Base-by-base conservation (phyloP, 352 stramenopile genomes). In the Pythium rishiriense region DNA sequence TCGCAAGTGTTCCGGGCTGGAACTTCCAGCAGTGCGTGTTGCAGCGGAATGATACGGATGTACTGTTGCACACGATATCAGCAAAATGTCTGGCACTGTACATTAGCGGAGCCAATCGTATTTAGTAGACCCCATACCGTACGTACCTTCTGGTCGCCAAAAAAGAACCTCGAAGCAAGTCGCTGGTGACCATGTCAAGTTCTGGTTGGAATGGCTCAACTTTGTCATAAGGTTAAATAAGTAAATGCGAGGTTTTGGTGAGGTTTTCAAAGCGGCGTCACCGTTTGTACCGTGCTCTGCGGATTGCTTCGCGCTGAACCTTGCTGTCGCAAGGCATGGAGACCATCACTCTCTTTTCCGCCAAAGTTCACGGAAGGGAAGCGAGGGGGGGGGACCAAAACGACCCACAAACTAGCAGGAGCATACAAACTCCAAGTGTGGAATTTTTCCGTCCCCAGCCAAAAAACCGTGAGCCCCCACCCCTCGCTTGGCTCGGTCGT, bases 261-360 rank as follows among this genome's bases (percentile, higher is more conserved):
- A 48, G 19, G 21, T 48, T 48, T 21, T 26, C 25, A 29, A 41
- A 24, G 14, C 41, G 46, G 24, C 47, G 43, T 54, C 47, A 54
- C 47, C 26, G 25, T 54, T 50, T 29, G 47, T 41, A 15, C 22
- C 19, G 26, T 11, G 8, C 14, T 54, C 12, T 11, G 5, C 6
- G 49, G 29, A 45, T 49, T 60, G 39, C 47, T 50, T 11, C 43
- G 58, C 26, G 45, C 58, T 65, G 59, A 60, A 66, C 37, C 41
- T 57, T 46, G 42, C 53, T 68, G 45, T 26, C 53, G 51, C 52
- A 21, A 68, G 45, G 28, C 31, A 35, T 58, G 4, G 19, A 51
- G 47, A 69, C 62, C 62, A 69, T 69, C 62, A 69, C 62, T 69
- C 61, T 43, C 10, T 25, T n/a, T 42, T 41, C 47, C 28, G 19